Evolutionary conservation across 768 basidiomycete species (phyloP), one percentile per base, ranked within the genome.

Genomic region (Boletus reticulatus): DNA sequence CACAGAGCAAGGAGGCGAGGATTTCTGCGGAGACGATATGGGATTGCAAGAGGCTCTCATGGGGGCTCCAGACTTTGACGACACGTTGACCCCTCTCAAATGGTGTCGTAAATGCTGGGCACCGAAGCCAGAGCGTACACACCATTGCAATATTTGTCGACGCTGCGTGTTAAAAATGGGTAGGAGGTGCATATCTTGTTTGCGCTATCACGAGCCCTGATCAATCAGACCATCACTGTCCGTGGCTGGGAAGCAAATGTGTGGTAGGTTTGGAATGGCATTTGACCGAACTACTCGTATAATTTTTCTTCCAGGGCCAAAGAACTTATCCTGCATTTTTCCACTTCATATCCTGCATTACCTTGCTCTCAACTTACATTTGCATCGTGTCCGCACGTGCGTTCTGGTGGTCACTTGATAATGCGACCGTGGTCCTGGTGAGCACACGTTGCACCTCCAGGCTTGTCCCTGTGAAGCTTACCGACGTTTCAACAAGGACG

Each of bases 131-230:
- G 89, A 92, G 62, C 78, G 92, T 46, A 72, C 89, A 2, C 91
- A 93, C 64, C 91, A 94, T 64, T 94, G 89, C 64, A 80, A 77
- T 14, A 67, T 80, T 32, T 94, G 91, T 67, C 82, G 84, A 37
- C 80, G 89, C 37, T 93, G 92, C 66, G 86, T 92, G 12, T 72
- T 93, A 38, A 93, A 92, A 73, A 87, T 92, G 88, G 91, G 90
- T 90, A 49, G 53, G 85, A 9, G 71, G 19, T 27, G 49, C 27
- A 32, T 43, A 17, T 9, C 16, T 19, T 50, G 7, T 27, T 24
- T 48, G 6, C 9, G 22, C n/a, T 36, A 37, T 48, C 13, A 37
- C 17, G 32, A 16, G 24, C 34, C 17, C 59, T 68, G 42, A 62
- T 44, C 49, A 51, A 43, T 51, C 61, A 92, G 90, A 94, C 68